Evolutionary conservation across 2,329 filamentous ascomycete species (phyloP).

Genomic region (Ceratocystis huliohia): DNA sequence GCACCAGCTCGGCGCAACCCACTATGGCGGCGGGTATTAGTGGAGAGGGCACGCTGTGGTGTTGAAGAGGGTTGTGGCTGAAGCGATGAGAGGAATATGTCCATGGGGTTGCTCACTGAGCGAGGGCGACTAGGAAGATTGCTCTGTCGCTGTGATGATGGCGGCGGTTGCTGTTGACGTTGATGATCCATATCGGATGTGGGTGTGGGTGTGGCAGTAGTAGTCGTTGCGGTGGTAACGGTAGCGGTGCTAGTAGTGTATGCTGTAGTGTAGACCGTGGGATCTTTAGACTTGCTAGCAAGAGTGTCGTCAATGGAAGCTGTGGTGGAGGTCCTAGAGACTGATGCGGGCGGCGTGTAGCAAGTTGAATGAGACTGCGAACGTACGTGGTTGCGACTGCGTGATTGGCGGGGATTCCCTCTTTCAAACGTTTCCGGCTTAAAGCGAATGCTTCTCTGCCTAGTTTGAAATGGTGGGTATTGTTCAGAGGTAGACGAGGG

Average conservation of each 20-base stretch:
- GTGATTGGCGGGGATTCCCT: conserved; percentile 1
- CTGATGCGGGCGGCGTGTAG: background rate
- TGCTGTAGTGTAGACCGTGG: background rate
- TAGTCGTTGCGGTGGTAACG: background rate
- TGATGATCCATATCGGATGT: background rate
- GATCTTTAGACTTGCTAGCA: background rate
- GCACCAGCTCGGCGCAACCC: conserved; percentile 13
- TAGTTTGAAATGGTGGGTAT: background rate
- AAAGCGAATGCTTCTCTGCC: conserved; percentile 5
- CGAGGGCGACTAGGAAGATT: background rate
- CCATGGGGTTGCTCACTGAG: background rate
- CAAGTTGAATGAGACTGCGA: background rate
- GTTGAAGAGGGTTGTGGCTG: background rate
- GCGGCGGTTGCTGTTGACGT: background rate
- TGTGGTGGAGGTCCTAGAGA: too few species aligned
- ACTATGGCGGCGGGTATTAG: background rate
- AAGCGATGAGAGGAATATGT: background rate
- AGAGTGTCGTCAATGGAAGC: background rate
- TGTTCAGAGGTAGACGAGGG: too few species aligned
- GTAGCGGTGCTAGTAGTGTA: background rate
- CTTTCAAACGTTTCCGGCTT: conserved; percentile 1
- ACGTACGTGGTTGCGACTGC: background rate
- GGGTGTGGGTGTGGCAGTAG: background rate
- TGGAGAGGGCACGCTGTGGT: background rate
- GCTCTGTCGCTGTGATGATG: background rate